Base-by-base conservation (phyloP, 164 flowering plant genomes). In the Tetrastigma voinierianum region DNA sequence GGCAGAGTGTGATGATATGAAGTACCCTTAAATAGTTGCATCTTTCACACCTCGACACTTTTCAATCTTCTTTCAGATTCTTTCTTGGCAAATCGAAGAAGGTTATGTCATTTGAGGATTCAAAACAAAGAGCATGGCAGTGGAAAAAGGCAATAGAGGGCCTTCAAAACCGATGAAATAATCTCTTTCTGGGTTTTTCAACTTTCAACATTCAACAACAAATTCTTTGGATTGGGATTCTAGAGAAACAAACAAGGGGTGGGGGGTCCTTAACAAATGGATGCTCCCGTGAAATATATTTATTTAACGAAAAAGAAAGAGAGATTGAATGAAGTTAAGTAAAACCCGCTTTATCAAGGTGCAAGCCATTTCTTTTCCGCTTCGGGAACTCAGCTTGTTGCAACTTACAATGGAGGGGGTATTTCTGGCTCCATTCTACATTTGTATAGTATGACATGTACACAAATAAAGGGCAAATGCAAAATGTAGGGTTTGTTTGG, bases 101-200 rank as follows among this genome's bases (percentile, higher is more conserved):
- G 81, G 91, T 93, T 11, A 58, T 84, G 74, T 74, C 87, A 6
- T 93, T 93, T 68, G 98, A 96, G 73, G 98, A 96, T 76, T 73
- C 92, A 47, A 96, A 96, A 77, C 97, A 91, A 68, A 79, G 96
- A 79, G 99, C 98, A 1, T 77, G 73, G 78, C 97, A 87, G 64
- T 96, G 99, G 99, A 96, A 91, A 70, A 88, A 88, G 65, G 96
- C 97, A 15, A 93, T 96, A 13, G 98, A 96, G 77, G 74, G 80
- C 64, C 93, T 96, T 73, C 97, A 96, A 69, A 86, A 82, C 55
- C 89, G 85, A 74, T 88, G 85, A 91, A 70, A n/a, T n/a, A n/a
- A 45, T 59, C 46, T 43, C 43, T n/a, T 47, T 12, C 24, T 61
- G 51, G 40, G 18, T 45, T n/a, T n/a, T n/a, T n/a, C n/a, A n/a